A percentile compares a stretch with the other conserved stretches of the same genome.
These are phyloP conservation scores for Penicillium desertorum DNA, from an alignment of 495 filamentous ascomycete genomes.

Conservation along the genomic window DNA sequence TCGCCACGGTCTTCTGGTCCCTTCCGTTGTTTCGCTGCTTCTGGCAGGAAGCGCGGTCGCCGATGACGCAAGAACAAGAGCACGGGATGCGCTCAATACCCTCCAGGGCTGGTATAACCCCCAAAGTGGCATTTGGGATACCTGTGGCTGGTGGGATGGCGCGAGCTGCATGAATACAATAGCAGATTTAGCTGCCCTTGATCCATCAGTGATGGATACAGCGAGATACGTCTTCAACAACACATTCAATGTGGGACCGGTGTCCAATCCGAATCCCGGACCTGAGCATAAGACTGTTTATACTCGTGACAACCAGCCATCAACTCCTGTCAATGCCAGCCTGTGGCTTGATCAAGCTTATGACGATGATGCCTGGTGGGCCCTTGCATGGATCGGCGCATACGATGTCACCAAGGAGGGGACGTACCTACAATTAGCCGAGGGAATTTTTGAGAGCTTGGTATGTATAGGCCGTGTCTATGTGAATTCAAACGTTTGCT, in stretches of 20 bases:
- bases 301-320: slow-evolving; percentile 7
- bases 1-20: slow-evolving; percentile 9
- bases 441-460: slow-evolving; percentile 62
- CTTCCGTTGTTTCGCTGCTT: slow-evolving; percentile 12
- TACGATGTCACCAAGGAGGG: slow-evolving; percentile 59
- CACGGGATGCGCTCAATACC: slow-evolving; percentile 45
- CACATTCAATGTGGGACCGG: slow-evolving; percentile 36
- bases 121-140: slow-evolving; percentile 62
- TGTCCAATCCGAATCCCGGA: slow-evolving; percentile 27
- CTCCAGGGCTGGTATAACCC: slow-evolving; percentile 66
- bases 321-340: slow-evolving; percentile 21
- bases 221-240: slow-evolving; percentile 45
- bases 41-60: slow-evolving; percentile 14
- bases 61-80: slow-evolving; percentile 32
- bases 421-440: slow-evolving; percentile 55
- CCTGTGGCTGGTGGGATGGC: slow-evolving; percentile 74
- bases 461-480: slow-evolving; percentile 16
- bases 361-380: slow-evolving; percentile 76
- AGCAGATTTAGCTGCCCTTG: slow-evolving; percentile 57
- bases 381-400: slow-evolving; percentile 62
- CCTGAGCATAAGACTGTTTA: slow-evolving; percentile 18
- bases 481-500: slow-evolving; percentile 1
- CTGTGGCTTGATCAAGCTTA: slow-evolving; percentile 60
- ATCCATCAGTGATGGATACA: slow-evolving; percentile 31
- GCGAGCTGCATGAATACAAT: slow-evolving; percentile 66